Conservation (phyloP, 345 rosid species). For the Populus alba region DNA sequence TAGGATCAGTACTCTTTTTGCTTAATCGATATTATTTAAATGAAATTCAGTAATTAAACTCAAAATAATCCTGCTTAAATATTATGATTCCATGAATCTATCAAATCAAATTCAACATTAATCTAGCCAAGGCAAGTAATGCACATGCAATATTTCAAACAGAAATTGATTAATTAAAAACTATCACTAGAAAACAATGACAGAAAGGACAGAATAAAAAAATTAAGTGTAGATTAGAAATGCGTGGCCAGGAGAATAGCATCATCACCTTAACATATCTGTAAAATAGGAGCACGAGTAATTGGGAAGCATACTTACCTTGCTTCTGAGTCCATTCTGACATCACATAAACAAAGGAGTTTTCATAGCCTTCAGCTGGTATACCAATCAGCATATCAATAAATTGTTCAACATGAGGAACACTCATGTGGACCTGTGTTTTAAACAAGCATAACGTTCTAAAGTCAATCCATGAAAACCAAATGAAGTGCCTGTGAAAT, state of each 20-base stretch:
- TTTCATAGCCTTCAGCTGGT: slow-evolving; percentile 61
- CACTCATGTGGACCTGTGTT: slow-evolving; percentile 83
- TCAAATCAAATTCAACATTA: background rate
- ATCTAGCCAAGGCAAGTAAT: background rate
- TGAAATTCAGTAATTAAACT: background rate
- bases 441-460: slow-evolving; percentile 10
- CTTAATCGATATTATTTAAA: too few relatives aligned
- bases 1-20: too few relatives aligned
- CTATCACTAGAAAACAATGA: background rate
- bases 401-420: slow-evolving; percentile 69
- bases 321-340: slow-evolving; percentile 90
- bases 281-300: background rate
- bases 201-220: background rate
- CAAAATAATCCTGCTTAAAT: background rate
- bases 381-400: slow-evolving; percentile 64
- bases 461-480: background rate
- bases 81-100: too few relatives aligned
- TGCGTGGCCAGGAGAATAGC: background rate
- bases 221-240: too few relatives aligned
- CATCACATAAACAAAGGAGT: slow-evolving; percentile 72
- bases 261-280: background rate
- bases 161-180: too few relatives aligned
- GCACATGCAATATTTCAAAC: background rate
- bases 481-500: background rate
- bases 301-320: slow-evolving; percentile 44